Percentiles rank a stretch among this genome's conserved stretches.
phyloP scores from a whole-genome alignment of 1,284 basidiomycete species.

The Naganishia cerealis region DNA sequence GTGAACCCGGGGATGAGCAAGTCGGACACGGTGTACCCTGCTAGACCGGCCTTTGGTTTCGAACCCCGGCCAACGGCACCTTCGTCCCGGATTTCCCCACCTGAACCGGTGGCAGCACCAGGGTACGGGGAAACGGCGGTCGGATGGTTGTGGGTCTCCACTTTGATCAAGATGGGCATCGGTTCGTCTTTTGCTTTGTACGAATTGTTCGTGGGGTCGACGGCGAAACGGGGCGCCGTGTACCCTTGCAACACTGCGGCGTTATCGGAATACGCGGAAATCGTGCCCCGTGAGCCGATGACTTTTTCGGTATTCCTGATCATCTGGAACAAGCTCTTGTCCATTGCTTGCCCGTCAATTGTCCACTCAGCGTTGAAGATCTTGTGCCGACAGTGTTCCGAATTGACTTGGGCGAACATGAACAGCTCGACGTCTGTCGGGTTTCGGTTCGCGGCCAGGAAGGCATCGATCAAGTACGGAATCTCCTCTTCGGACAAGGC shows the following conservation, averaged over 20 bases:
- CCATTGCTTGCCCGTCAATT: conserved; percentile 69
- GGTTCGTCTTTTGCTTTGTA: conserved; percentile 67
- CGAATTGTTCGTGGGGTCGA: conserved; percentile 52
- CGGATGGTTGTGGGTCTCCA: conserved; percentile 99
- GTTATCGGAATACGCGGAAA: conserved; percentile 98
- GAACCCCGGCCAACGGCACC: conserved; percentile 93
- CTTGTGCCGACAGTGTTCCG: conserved; percentile 98
- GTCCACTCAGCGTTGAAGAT: conserved; percentile 99
- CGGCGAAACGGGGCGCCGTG: conserved; percentile 76
- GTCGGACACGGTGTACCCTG: conserved; percentile 94
- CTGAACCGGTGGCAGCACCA: conserved; percentile 94
- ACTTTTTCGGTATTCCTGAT: conserved; percentile 90
- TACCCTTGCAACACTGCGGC: conserved; percentile 89
- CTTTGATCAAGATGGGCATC: conserved; percentile 93
- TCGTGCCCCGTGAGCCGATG: conserved; percentile 70
- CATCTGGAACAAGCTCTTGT: conserved; percentile 90
- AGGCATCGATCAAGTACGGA: conserved; percentile 86
- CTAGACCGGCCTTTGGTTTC: conserved; percentile 91
- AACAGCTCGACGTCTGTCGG: conserved; percentile 97
- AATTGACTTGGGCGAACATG: conserved; percentile 99
- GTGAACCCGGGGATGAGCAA: conserved; percentile 81
- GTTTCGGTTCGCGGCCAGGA: conserved; percentile 72
- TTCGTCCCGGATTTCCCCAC: conserved; percentile 97
- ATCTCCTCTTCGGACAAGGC: conserved; percentile 89
- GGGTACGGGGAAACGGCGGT: conserved; percentile 98